Evolutionary conservation across 257 asterid species (phyloP), one percentile per base, ranked within the genome.

Genomic region (Rhazya stricta): DNA sequence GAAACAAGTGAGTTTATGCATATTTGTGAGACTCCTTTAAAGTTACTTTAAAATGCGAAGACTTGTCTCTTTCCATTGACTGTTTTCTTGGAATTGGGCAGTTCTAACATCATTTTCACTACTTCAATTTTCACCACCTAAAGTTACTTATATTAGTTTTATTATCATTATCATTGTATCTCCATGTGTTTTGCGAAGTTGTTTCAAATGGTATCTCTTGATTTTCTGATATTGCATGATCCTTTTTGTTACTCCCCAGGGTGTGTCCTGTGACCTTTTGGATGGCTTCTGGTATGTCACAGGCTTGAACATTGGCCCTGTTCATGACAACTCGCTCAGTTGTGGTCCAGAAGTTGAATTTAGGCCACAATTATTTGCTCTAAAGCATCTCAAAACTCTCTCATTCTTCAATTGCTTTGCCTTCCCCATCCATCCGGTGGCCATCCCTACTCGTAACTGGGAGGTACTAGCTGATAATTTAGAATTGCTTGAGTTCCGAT

Each of bases 241-340:
- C 61, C 54, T 58, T 77, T 23, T 66, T 66, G 5, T 69, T 73
- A 27, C 32, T 72, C 68, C 37, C 71, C 98, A 95, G 98, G 99
- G 99, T 34, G 97, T 92, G 72, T 85, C 96, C 16, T 95, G 98
- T 87, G 99, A 92, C 84, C 78, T 91, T 2, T 85, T 79, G 77
- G 86, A 91, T 84, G 98, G 93, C 11, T 87, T 88, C 74, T 95
- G 99, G 98, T 90, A 87, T 76, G 98, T 88, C 21, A 92, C 98
- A 8, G 92, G 85, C 76, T 75, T 95, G 75, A 88, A 79, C 77
- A 82, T 95, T 48, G 99, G 99, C 15, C 91, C 93, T 54, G 77
- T 92, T 81, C 96, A 89, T 74, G 99, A 95, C 18, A 95, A 95
- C 79, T 95, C 99, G 53, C 90, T 92, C n/a, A 80, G 19, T 3